phyloP scores from a whole-genome alignment of 768 basidiomycete species.

The Suillus americanus region DNA sequence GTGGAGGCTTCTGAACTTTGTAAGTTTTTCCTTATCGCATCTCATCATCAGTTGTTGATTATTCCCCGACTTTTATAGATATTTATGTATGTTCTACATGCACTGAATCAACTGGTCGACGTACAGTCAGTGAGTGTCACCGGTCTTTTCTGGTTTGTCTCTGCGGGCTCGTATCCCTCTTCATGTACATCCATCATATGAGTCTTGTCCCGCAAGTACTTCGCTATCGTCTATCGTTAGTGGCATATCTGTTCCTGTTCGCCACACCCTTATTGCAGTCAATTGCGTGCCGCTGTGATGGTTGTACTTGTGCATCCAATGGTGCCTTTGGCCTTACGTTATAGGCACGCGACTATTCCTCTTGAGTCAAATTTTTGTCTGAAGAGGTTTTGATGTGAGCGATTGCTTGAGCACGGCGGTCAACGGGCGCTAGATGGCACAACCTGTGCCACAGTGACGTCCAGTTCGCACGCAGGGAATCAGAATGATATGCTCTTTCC shows the following conservation, averaged over 20 bases:
- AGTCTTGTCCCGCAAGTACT: constrained; percentile 37
- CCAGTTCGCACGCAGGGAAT: constrained; percentile 6
- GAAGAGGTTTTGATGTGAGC: constrained; percentile 25
- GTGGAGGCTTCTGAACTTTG: constrained; percentile 76
- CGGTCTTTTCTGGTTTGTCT: constrained; percentile 27
- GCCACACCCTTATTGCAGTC: constrained; percentile 35
- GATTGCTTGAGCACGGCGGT: constrained; percentile 30
- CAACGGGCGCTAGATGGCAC: constrained; percentile 7
- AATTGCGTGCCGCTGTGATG: constrained; percentile 28
- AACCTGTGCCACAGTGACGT: constrained; percentile 6
- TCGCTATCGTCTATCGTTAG: constrained; percentile 32
- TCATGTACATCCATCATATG: constrained; percentile 38
- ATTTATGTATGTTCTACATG: constrained; percentile 59
- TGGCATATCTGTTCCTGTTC: constrained; percentile 28
- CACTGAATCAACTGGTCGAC: constrained; percentile 58
- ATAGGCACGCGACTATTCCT: constrained; percentile 33
- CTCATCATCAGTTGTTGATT: constrained; percentile 14
- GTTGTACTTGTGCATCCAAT: constrained; percentile 22
- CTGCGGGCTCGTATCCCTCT: constrained; percentile 19
- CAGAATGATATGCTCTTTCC: constrained; percentile 7
- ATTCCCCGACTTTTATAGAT: constrained; percentile 38
- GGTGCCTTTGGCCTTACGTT: constrained; percentile 33
- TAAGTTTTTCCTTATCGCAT: constrained; percentile 41
- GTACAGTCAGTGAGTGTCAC: constrained; percentile 76
- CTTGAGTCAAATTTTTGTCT: constrained; percentile 35